Evolutionary conservation across 2,329 filamentous ascomycete species (phyloP).

Genomic region (Neonectria magnoliae): DNA sequence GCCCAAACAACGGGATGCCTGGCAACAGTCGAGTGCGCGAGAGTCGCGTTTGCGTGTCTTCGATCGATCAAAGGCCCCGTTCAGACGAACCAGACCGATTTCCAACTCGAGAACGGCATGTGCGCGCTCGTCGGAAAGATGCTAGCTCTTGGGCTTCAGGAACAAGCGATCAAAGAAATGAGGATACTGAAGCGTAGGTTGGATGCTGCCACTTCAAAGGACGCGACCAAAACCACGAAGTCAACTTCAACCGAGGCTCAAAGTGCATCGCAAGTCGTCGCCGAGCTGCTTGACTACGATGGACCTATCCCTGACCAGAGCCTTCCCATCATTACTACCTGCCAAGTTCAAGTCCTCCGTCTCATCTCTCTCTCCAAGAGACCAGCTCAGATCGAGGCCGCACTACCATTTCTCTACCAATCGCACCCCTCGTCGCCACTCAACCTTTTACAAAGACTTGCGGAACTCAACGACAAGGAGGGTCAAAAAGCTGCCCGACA

Average conservation of each 20-base stretch:
- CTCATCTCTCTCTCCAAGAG: conserved; percentile 70
- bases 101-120: conserved; percentile 80
- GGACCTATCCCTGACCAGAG: conserved; percentile 54
- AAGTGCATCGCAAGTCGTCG: conserved; percentile 51
- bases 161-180: conserved; percentile 76
- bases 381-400: conserved; percentile 66
- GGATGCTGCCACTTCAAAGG: conserved; percentile 50
- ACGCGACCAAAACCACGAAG: conserved; percentile 47
- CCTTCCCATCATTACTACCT: conserved; percentile 66
- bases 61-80: conserved; percentile 65
- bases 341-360: conserved; percentile 73
- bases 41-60: conserved; percentile 73
- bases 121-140: conserved; percentile 74
- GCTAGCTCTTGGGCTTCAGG: conserved; percentile 70
- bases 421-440: conserved; percentile 65
- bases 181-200: conserved; percentile 71
- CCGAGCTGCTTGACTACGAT: conserved; percentile 72
- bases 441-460: conserved; percentile 62
- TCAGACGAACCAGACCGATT: conserved; percentile 64
- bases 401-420: conserved; percentile 64
- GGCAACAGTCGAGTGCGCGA: conserved; percentile 74
- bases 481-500: conserved; percentile 70
- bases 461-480: conserved; percentile 55
- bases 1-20: conserved; percentile 58
- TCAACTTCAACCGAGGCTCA: conserved; percentile 44